Evolutionary conservation across 257 asterid species (phyloP).

Genomic region (Solanum rostratum): DNA sequence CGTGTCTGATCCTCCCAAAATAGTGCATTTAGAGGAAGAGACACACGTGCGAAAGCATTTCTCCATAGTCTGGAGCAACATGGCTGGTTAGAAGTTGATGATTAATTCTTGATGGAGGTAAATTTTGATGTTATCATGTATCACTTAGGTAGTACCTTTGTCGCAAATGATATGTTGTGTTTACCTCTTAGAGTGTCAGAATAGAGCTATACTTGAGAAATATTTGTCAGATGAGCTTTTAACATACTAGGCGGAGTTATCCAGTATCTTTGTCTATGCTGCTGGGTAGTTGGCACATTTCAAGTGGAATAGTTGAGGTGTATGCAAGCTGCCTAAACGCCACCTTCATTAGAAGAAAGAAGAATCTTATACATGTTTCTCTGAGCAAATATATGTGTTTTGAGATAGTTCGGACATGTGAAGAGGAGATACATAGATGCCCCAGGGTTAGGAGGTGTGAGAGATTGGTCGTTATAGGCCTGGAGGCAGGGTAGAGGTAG

Average conservation of each 20-base stretch:
- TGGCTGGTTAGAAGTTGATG: not conserved
- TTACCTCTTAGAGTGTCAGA: not conserved
- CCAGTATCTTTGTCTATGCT: not conserved
- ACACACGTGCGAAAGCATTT: not conserved
- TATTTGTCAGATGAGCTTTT: not conserved
- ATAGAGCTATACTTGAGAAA: not conserved
- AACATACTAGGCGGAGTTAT: not conserved
- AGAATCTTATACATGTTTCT: not conserved
- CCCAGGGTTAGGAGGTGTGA: not conserved
- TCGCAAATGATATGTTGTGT: not conserved
- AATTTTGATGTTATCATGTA: not conserved
- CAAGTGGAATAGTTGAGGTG: not conserved
- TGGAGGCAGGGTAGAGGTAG: not conserved
- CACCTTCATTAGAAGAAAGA: not conserved
- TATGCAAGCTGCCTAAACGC: not conserved
- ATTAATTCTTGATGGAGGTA: not conserved
- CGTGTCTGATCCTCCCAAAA: too few relatives aligned
- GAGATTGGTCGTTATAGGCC: not conserved
- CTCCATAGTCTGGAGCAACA: not conserved
- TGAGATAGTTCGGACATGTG: not conserved
- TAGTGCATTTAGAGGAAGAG: not conserved
- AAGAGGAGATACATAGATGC: not conserved
- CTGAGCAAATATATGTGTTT: not conserved
- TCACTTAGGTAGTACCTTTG: not conserved
- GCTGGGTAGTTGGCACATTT: not conserved